Evolutionary conservation across 495 filamentous ascomycete genomes (phyloP).

Genomic region (Neurospora tetraspora): DNA sequence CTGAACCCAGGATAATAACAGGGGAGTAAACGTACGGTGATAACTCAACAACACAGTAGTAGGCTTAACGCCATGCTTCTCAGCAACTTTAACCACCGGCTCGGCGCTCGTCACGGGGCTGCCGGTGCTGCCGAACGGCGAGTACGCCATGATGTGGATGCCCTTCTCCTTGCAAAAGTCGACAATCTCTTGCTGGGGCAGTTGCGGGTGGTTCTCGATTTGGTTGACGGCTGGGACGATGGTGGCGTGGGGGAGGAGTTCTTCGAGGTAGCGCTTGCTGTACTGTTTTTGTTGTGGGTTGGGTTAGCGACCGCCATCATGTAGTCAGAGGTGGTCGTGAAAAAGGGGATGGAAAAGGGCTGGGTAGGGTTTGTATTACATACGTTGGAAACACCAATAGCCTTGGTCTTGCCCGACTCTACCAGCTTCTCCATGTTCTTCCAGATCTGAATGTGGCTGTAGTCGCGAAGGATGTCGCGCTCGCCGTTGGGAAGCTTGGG

Average conservation of each 20-base stretch:
- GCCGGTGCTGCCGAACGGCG: constrained; percentile 68
- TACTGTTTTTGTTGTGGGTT: constrained; percentile 32
- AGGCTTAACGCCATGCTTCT: constrained; percentile 54
- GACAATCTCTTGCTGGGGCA: constrained; percentile 81
- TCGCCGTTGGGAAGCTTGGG: constrained; percentile 62
- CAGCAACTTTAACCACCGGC: constrained; percentile 57
- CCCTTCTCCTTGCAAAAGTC: constrained; percentile 64
- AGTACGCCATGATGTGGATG: constrained; percentile 69
- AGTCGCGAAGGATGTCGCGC: constrained; percentile 54
- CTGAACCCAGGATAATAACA: background rate
- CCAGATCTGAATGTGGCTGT: constrained; percentile 66
- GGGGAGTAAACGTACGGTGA: constrained; percentile 45
- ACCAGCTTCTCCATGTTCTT: constrained; percentile 69
- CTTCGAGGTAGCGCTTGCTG: constrained; percentile 59
- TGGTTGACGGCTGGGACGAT: constrained; percentile 79
- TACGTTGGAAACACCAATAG: constrained; percentile 72
- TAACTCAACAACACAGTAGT: constrained; percentile 63
- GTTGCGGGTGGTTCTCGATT: constrained; percentile 78
- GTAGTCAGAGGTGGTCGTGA: background rate
- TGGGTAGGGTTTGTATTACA: background rate
- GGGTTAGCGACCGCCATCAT: background rate
- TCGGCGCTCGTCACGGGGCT: constrained; percentile 60
- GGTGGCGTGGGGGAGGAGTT: constrained; percentile 55
- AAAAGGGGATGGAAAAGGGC: background rate
- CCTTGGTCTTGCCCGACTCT: constrained; percentile 55